A percentile compares a stretch with the other conserved stretches of the same genome.
Conservation (phyloP, 2,329 filamentous ascomycete species). For the Colletotrichum noveboracense region DNA sequence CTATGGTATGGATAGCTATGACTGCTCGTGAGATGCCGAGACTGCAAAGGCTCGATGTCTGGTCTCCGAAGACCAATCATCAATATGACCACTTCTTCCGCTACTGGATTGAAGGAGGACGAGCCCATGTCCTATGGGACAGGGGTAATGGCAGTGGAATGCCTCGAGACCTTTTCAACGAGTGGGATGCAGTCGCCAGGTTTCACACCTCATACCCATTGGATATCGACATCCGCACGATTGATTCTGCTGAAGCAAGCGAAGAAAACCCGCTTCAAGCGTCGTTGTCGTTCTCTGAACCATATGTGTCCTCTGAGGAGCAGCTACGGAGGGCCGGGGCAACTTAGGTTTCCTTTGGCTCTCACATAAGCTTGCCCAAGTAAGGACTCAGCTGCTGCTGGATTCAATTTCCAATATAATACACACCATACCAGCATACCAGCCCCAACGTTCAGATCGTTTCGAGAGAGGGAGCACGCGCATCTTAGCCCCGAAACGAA, state of each 20-base stretch:
- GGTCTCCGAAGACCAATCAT: no score
- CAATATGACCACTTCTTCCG: fast-evolving
- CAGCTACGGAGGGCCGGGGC: neutral
- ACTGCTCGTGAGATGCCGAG: neutral
- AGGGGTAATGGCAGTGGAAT: fast-evolving
- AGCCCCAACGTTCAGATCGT: no score
- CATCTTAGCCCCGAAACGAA: no score
- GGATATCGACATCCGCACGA: neutral
- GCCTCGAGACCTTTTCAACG: neutral
- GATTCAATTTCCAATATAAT: no score
- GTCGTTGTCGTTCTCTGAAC: neutral
- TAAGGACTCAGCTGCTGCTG: no score
- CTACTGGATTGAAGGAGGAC: neutral
- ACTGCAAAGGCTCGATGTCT: neutral
- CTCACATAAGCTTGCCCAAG: fast-evolving
- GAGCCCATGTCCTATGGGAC: neutral
- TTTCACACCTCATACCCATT: neutral
- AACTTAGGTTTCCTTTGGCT: no score
- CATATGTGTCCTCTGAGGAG: neutral
- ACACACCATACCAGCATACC: no score
- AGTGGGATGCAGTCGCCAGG: neutral
- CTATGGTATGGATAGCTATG: neutral
- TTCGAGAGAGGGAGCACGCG: no score
- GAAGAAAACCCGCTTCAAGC: neutral
- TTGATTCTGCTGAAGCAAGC: neutral